These are phyloP conservation scores for Plicaturopsis crispa DNA, from an alignment of 768 basidiomycete species.

Conservation along the genomic window DNA sequence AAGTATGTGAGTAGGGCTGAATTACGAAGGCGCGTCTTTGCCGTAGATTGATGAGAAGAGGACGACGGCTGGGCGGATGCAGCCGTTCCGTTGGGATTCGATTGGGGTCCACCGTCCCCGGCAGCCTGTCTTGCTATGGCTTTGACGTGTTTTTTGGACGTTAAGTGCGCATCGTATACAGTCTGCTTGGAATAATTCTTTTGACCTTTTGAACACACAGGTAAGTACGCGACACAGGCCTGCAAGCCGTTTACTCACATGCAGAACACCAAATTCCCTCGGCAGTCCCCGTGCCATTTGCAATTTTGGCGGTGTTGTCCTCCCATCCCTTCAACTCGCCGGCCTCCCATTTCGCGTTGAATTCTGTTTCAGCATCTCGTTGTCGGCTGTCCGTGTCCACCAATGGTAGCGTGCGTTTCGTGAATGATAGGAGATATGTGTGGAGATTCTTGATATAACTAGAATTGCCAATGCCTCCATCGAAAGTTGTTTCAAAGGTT, in stretches of 20 bases:
- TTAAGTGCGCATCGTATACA: conserved; percentile 93
- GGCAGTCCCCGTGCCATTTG: conserved; percentile 35
- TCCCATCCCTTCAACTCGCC: conserved; percentile 77
- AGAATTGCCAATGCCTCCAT: background rate
- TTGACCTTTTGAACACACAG: conserved; percentile 62
- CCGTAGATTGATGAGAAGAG: conserved; percentile 12
- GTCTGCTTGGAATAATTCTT: conserved; percentile 95
- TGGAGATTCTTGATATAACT: conserved; percentile 85
- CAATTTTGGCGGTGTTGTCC: conserved; percentile 31
- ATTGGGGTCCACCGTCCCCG: conserved; percentile 26
- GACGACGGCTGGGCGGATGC: conserved; percentile 25
- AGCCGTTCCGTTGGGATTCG: conserved; percentile 25
- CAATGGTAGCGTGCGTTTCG: conserved; percentile 78
- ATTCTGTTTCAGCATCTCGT: conserved; percentile 56
- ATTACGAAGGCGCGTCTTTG: conserved; percentile 46
- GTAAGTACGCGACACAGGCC: conserved; percentile 4
- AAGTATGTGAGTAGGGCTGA: conserved; percentile 71
- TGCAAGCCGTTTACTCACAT: conserved; percentile 47
- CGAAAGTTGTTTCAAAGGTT: conserved; percentile 7
- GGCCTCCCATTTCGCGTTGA: conserved; percentile 74
- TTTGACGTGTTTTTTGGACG: conserved; percentile 94
- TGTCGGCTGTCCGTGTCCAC: conserved; percentile 68
- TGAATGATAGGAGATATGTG: conserved; percentile 79
- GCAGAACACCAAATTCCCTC: conserved; percentile 90
- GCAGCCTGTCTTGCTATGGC: conserved; percentile 67